These are phyloP conservation scores for Ascodesmis nigricans DNA, from an alignment of 495 filamentous ascomycete genomes.

Conservation along the genomic window DNA sequence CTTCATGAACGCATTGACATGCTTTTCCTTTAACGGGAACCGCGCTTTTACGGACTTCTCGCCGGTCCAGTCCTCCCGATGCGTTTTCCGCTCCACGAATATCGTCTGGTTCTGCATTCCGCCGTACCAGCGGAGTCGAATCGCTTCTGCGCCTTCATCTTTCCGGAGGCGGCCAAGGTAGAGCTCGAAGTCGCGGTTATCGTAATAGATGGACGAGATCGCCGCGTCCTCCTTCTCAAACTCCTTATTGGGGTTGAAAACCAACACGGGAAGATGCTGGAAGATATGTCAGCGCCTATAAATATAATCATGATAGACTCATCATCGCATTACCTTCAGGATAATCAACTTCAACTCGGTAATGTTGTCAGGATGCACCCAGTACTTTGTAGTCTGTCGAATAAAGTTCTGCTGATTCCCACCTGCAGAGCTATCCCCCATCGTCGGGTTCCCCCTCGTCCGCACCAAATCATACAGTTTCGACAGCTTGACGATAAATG, in stretches of 20 bases:
- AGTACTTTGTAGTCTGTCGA: conserved; percentile 96
- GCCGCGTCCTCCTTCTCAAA: conserved; percentile 75
- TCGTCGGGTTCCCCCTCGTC: conserved; percentile 75
- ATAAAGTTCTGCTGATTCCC: conserved; percentile 90
- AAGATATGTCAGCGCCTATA: conserved; percentile 3
- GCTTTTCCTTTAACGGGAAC: conserved; percentile 88
- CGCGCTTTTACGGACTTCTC: conserved; percentile 97
- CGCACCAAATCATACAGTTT: conserved; percentile 87
- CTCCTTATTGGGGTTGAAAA: conserved; percentile 95
- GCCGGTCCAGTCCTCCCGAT: conserved; percentile 97
- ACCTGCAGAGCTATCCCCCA: conserved; percentile 76
- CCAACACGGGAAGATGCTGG: conserved; percentile 78
- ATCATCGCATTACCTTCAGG: conserved; percentile 37
- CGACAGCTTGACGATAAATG: conserved; percentile 83
- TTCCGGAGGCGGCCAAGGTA: conserved; percentile 91
- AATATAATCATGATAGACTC: not conserved
- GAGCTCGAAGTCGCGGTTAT: conserved; percentile 83
- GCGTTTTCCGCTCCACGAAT: conserved; percentile 94
- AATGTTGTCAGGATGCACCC: conserved; percentile 97
- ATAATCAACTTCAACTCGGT: conserved; percentile 95
- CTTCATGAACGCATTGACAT: conserved; percentile 70
- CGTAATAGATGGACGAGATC: conserved; percentile 95
- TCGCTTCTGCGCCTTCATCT: conserved; percentile 91
- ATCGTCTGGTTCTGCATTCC: conserved; percentile 86
- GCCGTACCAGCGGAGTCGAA: conserved; percentile 92